Conservation (phyloP, 768 basidiomycete species). For the Tricholoma sp. region DNA sequence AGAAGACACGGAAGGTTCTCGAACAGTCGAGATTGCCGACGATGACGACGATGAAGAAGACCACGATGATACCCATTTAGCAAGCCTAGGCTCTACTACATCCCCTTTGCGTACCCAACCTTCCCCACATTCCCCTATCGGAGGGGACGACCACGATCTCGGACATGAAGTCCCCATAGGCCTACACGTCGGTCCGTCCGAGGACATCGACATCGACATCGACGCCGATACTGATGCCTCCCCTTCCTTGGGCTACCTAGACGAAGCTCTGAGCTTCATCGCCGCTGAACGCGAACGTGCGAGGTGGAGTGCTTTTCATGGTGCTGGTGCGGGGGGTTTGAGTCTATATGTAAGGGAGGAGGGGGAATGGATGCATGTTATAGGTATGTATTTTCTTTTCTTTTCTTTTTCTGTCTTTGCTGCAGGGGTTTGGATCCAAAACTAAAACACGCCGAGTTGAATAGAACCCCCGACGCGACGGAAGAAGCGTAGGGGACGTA, state of each 20-base stretch:
- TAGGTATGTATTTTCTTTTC: slow-evolving; percentile 25
- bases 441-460: slow-evolving; percentile 15
- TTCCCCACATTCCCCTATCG: slow-evolving; percentile 2
- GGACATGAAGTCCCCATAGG: not conserved
- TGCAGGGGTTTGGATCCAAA: not conserved
- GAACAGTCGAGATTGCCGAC: slow-evolving; percentile 32
- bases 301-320: slow-evolving; percentile 45
- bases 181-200: not conserved
- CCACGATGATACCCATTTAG: not conserved
- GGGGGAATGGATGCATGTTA: slow-evolving; percentile 33
- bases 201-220: not conserved
- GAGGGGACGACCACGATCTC: not conserved
- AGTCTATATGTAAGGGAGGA: slow-evolving; percentile 21
- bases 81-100: slow-evolving; percentile 5
- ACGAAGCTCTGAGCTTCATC: slow-evolving; percentile 70
- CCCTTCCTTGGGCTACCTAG: slow-evolving; percentile 69
- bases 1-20: slow-evolving; percentile 32
- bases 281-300: slow-evolving; percentile 71
- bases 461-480: slow-evolving; percentile 25
- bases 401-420: not conserved
- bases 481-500: slow-evolving; percentile 29
- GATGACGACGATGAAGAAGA: slow-evolving; percentile 6
- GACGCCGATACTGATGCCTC: not conserved
- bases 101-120: slow-evolving; percentile 11
- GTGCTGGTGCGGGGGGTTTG: not conserved